phyloP scores from a whole-genome alignment of 148 eudicot species.

The Rhododendron simsii region DNA sequence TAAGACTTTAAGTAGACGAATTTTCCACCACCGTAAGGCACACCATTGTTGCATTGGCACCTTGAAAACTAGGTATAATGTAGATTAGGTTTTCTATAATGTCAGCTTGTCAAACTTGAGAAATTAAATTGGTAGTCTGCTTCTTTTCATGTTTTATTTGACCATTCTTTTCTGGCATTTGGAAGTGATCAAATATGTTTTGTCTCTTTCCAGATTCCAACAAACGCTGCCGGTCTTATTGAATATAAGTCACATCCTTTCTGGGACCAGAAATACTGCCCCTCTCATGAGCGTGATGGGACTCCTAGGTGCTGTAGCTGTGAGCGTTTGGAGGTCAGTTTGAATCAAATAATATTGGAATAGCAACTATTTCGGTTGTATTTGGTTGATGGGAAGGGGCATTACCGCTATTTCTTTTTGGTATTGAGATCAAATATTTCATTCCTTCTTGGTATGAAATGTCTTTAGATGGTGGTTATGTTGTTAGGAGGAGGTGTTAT shows the following conservation, averaged over 20 bases:
- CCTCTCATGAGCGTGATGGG: slow-evolving; percentile 78
- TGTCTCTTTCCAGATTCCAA: slow-evolving; percentile 53
- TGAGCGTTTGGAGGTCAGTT: slow-evolving; percentile 92
- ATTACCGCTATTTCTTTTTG: neutral
- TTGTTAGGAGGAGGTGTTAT: neutral
- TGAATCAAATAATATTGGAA: neutral
- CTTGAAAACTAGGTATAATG: neutral
- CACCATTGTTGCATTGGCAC: neutral
- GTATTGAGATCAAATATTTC: neutral
- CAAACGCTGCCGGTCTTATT: slow-evolving; percentile 72
- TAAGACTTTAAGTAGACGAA: neutral
- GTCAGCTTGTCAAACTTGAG: neutral
- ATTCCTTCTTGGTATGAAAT: neutral
- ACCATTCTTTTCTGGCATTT: no score
- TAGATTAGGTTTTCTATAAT: neutral
- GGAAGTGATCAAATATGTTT: neutral
- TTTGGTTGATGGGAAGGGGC: neutral
- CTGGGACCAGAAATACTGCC: slow-evolving; percentile 98
- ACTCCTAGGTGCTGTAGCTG: slow-evolving; percentile 99
- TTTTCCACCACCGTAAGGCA: neutral
- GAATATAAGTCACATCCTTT: slow-evolving; percentile 97
- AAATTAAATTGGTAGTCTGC: neutral
- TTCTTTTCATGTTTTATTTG: neutral
- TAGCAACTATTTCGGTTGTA: neutral
- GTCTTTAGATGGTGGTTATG: neutral